Conservation (phyloP, 148 eudicot species). For the Tetragonia tetragonoides region DNA sequence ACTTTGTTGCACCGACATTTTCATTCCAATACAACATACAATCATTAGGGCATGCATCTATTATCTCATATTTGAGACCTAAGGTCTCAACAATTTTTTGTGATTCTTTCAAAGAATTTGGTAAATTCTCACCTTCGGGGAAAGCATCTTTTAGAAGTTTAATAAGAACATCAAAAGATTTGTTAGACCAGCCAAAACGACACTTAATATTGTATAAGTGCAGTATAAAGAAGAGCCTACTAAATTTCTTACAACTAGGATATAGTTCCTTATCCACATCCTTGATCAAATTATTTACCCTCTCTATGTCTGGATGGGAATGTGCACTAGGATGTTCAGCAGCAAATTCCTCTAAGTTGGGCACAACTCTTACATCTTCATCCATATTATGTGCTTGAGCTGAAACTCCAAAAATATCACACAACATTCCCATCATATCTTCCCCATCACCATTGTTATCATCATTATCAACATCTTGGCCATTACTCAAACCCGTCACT, state of each 20-base stretch:
- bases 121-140: not conserved
- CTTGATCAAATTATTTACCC: not conserved
- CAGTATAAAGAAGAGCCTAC: not conserved
- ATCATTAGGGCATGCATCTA: not conserved
- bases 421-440: constrained; percentile 5
- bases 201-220: not conserved
- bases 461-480: not conserved
- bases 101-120: not conserved
- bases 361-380: not conserved
- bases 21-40: not conserved
- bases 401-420: not conserved
- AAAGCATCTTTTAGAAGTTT: not conserved
- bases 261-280: not conserved
- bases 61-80: not conserved
- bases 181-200: not conserved
- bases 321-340: not conserved
- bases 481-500: not conserved
- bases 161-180: not conserved
- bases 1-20: not conserved
- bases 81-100: not conserved
- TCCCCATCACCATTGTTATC: not conserved
- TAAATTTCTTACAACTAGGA: not conserved
- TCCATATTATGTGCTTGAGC: not conserved
- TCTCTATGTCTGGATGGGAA: not conserved
- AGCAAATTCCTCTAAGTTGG: not conserved